Conservation (phyloP, 371 early-diverging fungal genomes). For the Mucor irregularis region DNA sequence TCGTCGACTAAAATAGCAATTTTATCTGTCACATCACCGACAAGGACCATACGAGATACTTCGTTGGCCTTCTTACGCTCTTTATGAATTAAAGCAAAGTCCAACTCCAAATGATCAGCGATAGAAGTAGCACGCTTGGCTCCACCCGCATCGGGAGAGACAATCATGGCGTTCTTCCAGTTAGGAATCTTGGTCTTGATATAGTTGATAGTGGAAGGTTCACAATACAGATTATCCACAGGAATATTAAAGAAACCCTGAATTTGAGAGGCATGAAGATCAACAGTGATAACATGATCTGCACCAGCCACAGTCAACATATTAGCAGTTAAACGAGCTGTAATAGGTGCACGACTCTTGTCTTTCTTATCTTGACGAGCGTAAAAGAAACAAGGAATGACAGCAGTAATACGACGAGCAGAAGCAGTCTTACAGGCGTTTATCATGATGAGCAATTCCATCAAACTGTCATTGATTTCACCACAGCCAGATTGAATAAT, state of each 20-base stretch:
- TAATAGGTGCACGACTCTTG: slow-evolving; percentile 89
- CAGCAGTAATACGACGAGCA: slow-evolving; percentile 90
- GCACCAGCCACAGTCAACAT: slow-evolving; percentile 94
- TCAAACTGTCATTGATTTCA: slow-evolving; percentile 90
- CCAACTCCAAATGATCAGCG: slow-evolving; percentile 91
- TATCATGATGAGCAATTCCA: slow-evolving; percentile 96
- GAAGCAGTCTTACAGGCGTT: slow-evolving; percentile 96
- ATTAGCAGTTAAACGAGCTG: slow-evolving; percentile 91
- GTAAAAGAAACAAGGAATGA: slow-evolving; percentile 97
- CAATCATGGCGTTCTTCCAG: slow-evolving; percentile 85
- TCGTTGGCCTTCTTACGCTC: slow-evolving; percentile 94
- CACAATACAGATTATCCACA: slow-evolving; percentile 93
- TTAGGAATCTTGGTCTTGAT: slow-evolving; percentile 83
- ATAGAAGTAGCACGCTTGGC: slow-evolving; percentile 95
- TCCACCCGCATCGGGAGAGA: slow-evolving; percentile 98
- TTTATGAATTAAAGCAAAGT: slow-evolving; percentile 98
- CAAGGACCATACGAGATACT: slow-evolving; percentile 93
- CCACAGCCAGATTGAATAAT: slow-evolving; percentile 88
- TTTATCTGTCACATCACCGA: slow-evolving; percentile 92
- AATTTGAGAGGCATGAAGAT: slow-evolving; percentile 94
- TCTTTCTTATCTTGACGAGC: slow-evolving; percentile 96
- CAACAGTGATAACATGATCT: slow-evolving; percentile 97
- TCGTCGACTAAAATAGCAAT: slow-evolving; percentile 94
- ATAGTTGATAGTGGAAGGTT: slow-evolving; percentile 90
- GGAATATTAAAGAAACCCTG: slow-evolving; percentile 98